Conservation (phyloP, 1,284 basidiomycete genomes). For the Anthracocystis panici-leucophaei region DNA sequence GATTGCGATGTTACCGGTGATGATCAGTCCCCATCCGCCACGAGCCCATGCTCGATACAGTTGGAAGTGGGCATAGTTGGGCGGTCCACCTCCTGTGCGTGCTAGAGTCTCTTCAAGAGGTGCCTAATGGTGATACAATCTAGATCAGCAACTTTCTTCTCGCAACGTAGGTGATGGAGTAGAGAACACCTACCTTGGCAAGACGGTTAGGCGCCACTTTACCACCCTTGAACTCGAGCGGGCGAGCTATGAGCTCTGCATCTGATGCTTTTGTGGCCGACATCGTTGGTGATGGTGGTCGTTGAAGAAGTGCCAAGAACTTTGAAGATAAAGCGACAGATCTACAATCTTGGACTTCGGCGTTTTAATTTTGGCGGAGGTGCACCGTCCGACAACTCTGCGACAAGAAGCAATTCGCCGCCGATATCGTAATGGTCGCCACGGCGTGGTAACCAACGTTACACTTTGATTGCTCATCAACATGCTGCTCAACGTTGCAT, state of each 20-base stretch:
- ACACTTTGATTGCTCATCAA: too few species aligned
- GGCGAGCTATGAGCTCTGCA: constrained; percentile 69
- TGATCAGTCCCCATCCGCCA: constrained; percentile 86
- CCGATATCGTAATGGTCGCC: too few species aligned
- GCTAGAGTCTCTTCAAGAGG: constrained; percentile 66
- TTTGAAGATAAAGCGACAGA: too few species aligned
- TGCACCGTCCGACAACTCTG: too few species aligned
- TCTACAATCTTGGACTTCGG: too few species aligned
- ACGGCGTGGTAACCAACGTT: too few species aligned
- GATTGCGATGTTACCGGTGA: constrained; percentile 89
- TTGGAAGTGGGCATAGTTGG: constrained; percentile 72
- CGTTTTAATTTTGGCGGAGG: too few species aligned
- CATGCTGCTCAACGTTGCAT: too few species aligned
- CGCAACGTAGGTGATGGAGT: background rate
- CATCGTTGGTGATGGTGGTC: constrained; percentile 15
- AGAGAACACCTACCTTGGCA: constrained; percentile 71
- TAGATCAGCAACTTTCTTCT: background rate
- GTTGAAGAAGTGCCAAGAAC: background rate
- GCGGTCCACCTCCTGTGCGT: constrained; percentile 57
- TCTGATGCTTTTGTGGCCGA: constrained; percentile 20
- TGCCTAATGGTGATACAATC: constrained; percentile 26
- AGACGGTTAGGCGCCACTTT: constrained; percentile 72
- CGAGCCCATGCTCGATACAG: constrained; percentile 84
- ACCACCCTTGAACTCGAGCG: constrained; percentile 75
- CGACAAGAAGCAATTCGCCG: too few species aligned